Evolutionary conservation across 768 basidiomycete species (phyloP).

Genomic region (Tulasnella sp.): DNA sequence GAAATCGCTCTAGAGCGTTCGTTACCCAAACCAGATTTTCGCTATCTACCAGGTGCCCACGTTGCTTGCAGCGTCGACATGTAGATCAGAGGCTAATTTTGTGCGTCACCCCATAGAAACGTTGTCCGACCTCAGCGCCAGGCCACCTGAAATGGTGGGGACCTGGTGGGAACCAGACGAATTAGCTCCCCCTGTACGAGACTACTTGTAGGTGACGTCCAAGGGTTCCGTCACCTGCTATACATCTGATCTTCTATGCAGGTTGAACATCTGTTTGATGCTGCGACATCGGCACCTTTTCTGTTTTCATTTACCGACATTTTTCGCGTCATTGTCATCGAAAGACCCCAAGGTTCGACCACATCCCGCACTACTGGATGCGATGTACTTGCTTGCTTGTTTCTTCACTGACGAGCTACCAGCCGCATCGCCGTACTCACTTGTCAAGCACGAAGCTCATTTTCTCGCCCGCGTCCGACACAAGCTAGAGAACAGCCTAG

Average conservation of each 20-base stretch:
- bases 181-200: background rate
- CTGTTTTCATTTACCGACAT: background rate
- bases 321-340: background rate
- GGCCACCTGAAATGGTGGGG: conserved; percentile 1
- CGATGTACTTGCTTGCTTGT: conserved; percentile 16
- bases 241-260: background rate
- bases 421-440: background rate
- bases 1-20: background rate
- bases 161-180: background rate
- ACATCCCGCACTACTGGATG: conserved; percentile 15
- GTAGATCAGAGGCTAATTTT: background rate
- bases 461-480: conserved; percentile 11
- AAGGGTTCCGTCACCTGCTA: too few species aligned
- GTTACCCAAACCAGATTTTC: too few species aligned
- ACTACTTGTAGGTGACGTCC: background rate
- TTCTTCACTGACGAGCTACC: conserved; percentile 3
- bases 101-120: too few species aligned
- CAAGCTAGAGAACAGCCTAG: conserved; percentile 10
- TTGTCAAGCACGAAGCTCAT: conserved; percentile 9
- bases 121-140: background rate
- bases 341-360: background rate
- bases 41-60: too few species aligned
- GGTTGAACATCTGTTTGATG: background rate
- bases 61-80: background rate
- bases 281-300: background rate